Evolutionary conservation across 1,139 yeast genomes (phyloP), one percentile per base, ranked within the genome.

Genomic region (Ogataea hybrid): DNA sequence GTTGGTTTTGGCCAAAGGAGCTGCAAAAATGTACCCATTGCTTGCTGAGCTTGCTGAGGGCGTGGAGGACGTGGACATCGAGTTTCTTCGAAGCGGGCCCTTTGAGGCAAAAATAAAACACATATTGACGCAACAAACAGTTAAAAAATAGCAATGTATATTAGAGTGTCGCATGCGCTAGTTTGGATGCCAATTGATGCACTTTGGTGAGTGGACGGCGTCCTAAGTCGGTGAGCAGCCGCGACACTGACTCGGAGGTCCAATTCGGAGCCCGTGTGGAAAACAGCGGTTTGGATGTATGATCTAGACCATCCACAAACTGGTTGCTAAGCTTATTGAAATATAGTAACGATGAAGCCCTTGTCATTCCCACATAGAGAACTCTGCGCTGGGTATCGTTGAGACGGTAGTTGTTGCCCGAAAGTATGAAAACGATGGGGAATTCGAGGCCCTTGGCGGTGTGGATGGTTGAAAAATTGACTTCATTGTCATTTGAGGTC

Each of bases 371-470:
- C 2, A 83, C 89, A 54, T 81, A 84, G 14, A 75, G 62, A 9
- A 77, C 58, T 35, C 80, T 65, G 10, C 65, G 64, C 21, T 49
- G 56, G 7, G 49, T 45, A 16, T 51, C 35, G 11, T 41, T 29
- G 17, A 47, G 27, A 29, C 65, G 56, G 51, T 47, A 36, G 43
- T 49, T 51, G 20, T 63, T 55, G 10, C 64, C 54, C 2, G 75
- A 76, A 11, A 74, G 57, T 7, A 83, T 50, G 57, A 84, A 82
- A 1, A 81, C 88, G 11, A 81, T 68, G 0, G 89, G 88, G 53
- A 77, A 81, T 51, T 83, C 89, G 6, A 82, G 58, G 0, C 92
- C 90, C 53, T 83, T 84, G 1, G 89, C 79, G 1, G 85, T 70
- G 58, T 84, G 90, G 1, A 84, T 73, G 0, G 92, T 84, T 0